Percentiles rank a stretch among this genome's conserved stretches.
phyloP scores from a whole-genome alignment of 1,139 yeast genomes.

The Saccharomyces hybrid region DNA sequence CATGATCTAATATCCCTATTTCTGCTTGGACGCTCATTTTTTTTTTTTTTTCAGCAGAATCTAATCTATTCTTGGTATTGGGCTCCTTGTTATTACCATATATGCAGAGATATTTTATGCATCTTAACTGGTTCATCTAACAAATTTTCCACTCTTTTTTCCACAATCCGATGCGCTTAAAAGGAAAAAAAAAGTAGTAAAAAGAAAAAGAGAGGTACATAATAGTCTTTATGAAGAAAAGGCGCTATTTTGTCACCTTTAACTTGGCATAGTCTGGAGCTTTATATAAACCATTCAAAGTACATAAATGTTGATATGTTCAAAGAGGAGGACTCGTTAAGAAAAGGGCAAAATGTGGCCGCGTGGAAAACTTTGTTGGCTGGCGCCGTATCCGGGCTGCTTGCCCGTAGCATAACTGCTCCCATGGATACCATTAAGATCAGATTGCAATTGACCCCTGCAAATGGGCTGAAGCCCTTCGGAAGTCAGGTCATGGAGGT shows the following conservation, averaged over 20 bases:
- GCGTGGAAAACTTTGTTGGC: constrained; percentile 45
- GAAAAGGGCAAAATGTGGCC: constrained; percentile 43
- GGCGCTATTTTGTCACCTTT: background rate
- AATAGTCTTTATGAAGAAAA: background rate
- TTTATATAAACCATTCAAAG: background rate
- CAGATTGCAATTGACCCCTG: constrained; percentile 56
- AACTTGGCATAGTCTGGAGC: background rate
- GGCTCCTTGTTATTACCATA: background rate
- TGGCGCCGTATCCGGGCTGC: constrained; percentile 67
- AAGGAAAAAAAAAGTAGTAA: constrained; percentile 2
- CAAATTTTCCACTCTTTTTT: background rate
- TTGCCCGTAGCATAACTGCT: constrained; percentile 66
- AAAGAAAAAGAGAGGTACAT: background rate
- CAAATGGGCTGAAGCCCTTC: constrained; percentile 22
- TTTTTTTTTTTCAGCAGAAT: background rate
- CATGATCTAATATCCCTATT: constrained; percentile 40
- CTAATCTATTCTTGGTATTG: background rate
- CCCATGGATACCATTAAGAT: constrained; percentile 88
- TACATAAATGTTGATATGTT: constrained; percentile 11
- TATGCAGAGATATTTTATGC: background rate
- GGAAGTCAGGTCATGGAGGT: constrained; percentile 32
- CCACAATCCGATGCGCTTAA: background rate
- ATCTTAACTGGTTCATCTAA: background rate
- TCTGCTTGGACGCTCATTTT: constrained; percentile 15
- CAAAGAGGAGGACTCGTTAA: constrained; percentile 39